phyloP scores from a whole-genome alignment of 2,329 filamentous ascomycete species.

The Pyrenophora seminiperda region DNA sequence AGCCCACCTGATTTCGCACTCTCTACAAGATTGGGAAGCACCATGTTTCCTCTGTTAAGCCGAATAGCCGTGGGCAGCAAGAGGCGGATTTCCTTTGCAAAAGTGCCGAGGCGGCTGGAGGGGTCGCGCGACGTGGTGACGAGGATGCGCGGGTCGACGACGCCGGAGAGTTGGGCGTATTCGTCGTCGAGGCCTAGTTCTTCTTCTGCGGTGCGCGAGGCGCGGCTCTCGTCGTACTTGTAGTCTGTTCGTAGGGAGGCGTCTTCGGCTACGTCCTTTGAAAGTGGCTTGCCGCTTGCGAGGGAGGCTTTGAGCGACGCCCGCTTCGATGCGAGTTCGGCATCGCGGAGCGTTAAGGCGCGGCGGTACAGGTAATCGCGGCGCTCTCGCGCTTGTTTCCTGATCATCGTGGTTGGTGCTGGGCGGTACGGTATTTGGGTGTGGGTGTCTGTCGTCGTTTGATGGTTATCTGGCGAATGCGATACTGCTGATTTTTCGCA shows the following conservation, averaged over 20 bases:
- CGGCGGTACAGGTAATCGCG: slow-evolving; percentile 82
- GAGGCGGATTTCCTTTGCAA: slow-evolving; percentile 88
- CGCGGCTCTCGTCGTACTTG: slow-evolving; percentile 86
- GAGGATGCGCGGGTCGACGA: slow-evolving; percentile 85
- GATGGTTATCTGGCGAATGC: background rate
- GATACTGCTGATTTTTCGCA: background rate
- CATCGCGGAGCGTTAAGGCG: slow-evolving; percentile 76
- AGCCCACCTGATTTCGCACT: slow-evolving; percentile 81
- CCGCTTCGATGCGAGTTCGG: slow-evolving; percentile 89
- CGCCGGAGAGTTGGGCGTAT: slow-evolving; percentile 86
- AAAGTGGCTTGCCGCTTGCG: slow-evolving; percentile 85
- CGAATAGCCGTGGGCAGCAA: slow-evolving; percentile 84
- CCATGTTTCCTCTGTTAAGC: slow-evolving; percentile 87
- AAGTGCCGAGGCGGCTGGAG: slow-evolving; percentile 70
- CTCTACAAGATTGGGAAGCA: slow-evolving; percentile 81
- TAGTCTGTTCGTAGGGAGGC: slow-evolving; percentile 82
- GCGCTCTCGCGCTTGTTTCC: slow-evolving; percentile 72
- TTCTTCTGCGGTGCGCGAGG: slow-evolving; percentile 69
- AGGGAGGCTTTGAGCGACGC: slow-evolving; percentile 84
- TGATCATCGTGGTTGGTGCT: slow-evolving; percentile 28
- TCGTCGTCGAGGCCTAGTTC: slow-evolving; percentile 83
- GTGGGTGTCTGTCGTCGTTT: background rate
- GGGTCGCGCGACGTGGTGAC: slow-evolving; percentile 79
- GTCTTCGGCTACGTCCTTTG: slow-evolving; percentile 83
- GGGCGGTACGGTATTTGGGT: too few relatives aligned